Conservation (phyloP, 2,329 filamentous ascomycete species). For the Fusarium staphyleae region DNA sequence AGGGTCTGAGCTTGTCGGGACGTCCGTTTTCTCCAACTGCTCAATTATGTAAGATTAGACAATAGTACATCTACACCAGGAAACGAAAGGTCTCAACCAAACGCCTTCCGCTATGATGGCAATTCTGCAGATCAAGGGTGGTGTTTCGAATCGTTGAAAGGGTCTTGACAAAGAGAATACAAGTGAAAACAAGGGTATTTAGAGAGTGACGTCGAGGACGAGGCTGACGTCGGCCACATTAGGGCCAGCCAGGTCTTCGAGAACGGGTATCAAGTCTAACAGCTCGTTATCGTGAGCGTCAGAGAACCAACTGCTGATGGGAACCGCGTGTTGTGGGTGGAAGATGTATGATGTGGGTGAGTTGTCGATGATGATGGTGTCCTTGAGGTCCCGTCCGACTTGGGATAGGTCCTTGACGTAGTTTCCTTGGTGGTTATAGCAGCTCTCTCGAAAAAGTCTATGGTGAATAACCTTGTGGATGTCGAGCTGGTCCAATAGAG, state of each 20-base stretch:
- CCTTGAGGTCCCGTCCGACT: slow-evolving; percentile 91
- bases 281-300: slow-evolving; percentile 99
- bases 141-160: slow-evolving; percentile 43
- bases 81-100: slow-evolving; percentile 58
- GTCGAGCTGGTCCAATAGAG: slow-evolving; percentile 92
- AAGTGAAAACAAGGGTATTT: slow-evolving; percentile 45
- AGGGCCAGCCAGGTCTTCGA: slow-evolving; percentile 90
- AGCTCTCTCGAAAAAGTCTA: slow-evolving; percentile 95
- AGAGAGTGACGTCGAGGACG: slow-evolving; percentile 89
- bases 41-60: slow-evolving; percentile 60
- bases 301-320: slow-evolving; percentile 99
- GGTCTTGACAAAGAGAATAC: slow-evolving; percentile 43
- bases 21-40: slow-evolving; percentile 34
- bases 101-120: slow-evolving; percentile 64
- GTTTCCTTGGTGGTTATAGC: slow-evolving; percentile 99
- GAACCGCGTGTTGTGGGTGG: slow-evolving; percentile 97
- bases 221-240: slow-evolving; percentile 96
- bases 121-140: slow-evolving; percentile 48
- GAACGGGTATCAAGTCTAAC: slow-evolving; percentile 94
- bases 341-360: slow-evolving; percentile 99
- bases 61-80: slow-evolving; percentile 59
- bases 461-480: slow-evolving; percentile 98
- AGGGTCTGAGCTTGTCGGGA: slow-evolving; percentile 33
- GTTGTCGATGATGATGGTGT: slow-evolving; percentile 99
- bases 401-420: slow-evolving; percentile 99